Evolutionary conservation across 768 basidiomycete species (phyloP), one percentile per base, ranked within the genome.

Genomic region (Boletus sensibilis): DNA sequence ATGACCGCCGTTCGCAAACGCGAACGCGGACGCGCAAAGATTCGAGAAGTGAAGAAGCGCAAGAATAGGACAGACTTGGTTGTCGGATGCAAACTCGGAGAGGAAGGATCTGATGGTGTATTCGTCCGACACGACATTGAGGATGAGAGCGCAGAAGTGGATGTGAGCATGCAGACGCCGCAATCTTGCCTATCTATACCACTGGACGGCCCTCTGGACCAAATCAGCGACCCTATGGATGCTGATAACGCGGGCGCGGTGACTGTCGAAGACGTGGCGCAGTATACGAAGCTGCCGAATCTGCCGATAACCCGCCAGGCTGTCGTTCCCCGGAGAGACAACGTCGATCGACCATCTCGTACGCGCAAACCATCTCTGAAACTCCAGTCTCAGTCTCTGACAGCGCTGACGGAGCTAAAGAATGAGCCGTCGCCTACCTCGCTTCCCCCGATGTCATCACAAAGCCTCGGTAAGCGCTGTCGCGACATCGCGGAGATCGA

Each of bases 131-230:
- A 75, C 29, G 85, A 87, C 60, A 65, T 79, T 3, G 82, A 79
- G 29, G 85, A 87, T 55, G 85, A 87, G 65, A 85, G 78, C 53
- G 76, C 72, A 45, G 82, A 85, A 39, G 83, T 87, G 12, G 84
- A 88, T 58, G 77, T 86, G 33, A 76, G 73, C 6, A 57, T 73
- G 25, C 76, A 74, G 35, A 75, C 53, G 11, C 52, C 61, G 38
- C 66, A 41, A 18, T 70, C 43, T 64, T 71, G 59, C 63, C 52
- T 46, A 13, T 59, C 71, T 57, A 49, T 55, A 21, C 60, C 52
- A 45, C 52, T 59, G 43, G 60, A 64, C 27, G 43, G 38, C 25
- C 23, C 45, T 33, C 53, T 44, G 29, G 54, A 60, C 43, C 54
- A 55, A 44, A 34, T 39, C 18, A 25, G 42, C n/a, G 53, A 55